A percentile compares a stretch with the other conserved stretches of the same genome.
phyloP scores from a whole-genome alignment of 2,329 filamentous ascomycete species.

The Phoma sp. region DNA sequence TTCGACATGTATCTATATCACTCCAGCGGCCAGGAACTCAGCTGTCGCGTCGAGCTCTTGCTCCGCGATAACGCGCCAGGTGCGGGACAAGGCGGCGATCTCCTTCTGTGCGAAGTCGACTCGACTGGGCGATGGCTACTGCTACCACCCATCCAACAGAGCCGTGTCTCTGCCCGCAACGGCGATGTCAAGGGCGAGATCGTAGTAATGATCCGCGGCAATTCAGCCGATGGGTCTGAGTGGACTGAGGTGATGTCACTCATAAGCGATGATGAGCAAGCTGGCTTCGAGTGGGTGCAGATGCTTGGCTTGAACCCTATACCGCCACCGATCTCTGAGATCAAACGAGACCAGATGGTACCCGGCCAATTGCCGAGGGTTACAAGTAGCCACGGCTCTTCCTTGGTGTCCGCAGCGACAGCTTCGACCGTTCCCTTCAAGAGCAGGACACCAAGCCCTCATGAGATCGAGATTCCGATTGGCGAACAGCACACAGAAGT shows the following conservation, averaged over 20 bases:
- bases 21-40: constrained; percentile 86
- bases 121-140: constrained; percentile 79
- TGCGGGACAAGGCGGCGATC: constrained; percentile 72
- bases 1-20: constrained; percentile 87
- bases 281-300: constrained; percentile 83
- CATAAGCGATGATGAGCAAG: constrained; percentile 74
- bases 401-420: constrained; percentile 52
- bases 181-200: constrained; percentile 76
- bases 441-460: constrained; percentile 55
- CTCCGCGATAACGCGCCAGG: constrained; percentile 79
- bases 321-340: constrained; percentile 60
- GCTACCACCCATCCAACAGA: constrained; percentile 82
- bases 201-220: constrained; percentile 84
- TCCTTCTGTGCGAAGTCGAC: constrained; percentile 93
- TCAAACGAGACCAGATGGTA: constrained; percentile 59
- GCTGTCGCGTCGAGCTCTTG: constrained; percentile 86
- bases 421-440: constrained; percentile 43
- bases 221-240: constrained; percentile 63
- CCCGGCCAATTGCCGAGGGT: constrained; percentile 49
- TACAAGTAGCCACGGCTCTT: constrained; percentile 60
- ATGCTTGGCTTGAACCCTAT: constrained; percentile 74
- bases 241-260: constrained; percentile 90
- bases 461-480: constrained; percentile 66
- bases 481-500: constrained; percentile 60
- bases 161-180: constrained; percentile 77